These are phyloP conservation scores for Acer saccharum DNA, from an alignment of 345 rosid genomes.

Conservation along the genomic window DNA sequence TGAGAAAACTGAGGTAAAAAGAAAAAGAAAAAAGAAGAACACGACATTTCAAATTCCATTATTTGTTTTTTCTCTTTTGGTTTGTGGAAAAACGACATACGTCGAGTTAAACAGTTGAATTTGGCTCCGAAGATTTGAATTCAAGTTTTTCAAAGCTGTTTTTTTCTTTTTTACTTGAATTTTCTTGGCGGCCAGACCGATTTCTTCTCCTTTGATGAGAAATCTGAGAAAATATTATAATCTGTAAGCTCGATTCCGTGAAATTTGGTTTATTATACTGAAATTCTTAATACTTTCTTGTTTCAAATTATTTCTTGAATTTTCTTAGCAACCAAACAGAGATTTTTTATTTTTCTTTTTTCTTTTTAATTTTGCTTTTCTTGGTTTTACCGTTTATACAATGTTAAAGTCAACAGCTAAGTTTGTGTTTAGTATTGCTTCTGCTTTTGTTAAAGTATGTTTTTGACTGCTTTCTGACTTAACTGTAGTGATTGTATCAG, in stretches of 20 bases:
- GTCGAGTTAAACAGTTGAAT: slow-evolving; percentile 3
- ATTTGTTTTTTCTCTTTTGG: background rate
- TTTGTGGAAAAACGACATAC: background rate
- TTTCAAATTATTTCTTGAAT: background rate
- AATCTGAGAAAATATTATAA: background rate
- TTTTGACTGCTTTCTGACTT: slow-evolving; percentile 38
- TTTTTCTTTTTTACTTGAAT: background rate
- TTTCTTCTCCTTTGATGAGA: background rate
- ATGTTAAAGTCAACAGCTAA: slow-evolving; percentile 15
- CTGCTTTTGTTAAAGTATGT: slow-evolving; percentile 41
- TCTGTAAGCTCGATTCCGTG: background rate
- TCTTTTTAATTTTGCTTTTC: background rate
- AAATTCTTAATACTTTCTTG: background rate
- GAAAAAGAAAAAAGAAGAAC: background rate
- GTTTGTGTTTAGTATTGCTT: slow-evolving; percentile 10
- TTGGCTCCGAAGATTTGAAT: slow-evolving; percentile 1
- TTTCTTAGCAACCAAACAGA: slow-evolving; percentile 8
- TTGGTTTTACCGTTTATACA: background rate
- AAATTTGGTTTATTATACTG: background rate
- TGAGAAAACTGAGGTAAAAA: slow-evolving; percentile 20
- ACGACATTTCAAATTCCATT: background rate
- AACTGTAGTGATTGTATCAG: slow-evolving; percentile 28
- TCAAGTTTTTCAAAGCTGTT: background rate
- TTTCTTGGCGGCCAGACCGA: slow-evolving; percentile 23
- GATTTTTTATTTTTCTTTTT: background rate